Conservation (phyloP, 1,139 yeast genomes). For the Saccharomyces hybrid region DNA sequence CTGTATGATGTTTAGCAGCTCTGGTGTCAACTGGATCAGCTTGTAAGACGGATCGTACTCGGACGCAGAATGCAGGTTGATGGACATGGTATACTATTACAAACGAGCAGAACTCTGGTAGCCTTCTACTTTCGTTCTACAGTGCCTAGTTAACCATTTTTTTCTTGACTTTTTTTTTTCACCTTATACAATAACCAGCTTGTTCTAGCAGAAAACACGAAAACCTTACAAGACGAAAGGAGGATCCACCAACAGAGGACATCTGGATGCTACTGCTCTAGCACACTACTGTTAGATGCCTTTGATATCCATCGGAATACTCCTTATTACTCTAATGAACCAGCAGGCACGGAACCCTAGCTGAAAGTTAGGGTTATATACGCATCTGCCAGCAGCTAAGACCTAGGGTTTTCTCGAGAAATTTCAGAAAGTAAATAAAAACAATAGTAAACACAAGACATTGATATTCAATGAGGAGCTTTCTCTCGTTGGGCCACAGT, state of each 20-base stretch:
- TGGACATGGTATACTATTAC: conserved; percentile 4
- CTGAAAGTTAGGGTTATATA: not conserved
- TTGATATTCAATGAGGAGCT: not conserved
- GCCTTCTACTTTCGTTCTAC: not conserved
- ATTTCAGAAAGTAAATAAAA: not conserved
- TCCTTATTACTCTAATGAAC: too few relatives aligned
- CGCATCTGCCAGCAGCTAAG: not conserved
- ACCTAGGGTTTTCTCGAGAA: conserved; percentile 4
- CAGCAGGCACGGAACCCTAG: not conserved
- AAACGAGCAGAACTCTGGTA: not conserved
- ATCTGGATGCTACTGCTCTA: too few relatives aligned
- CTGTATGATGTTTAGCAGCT: conserved; percentile 41
- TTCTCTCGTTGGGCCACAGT: not conserved
- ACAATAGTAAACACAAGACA: not conserved
- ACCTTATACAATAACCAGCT: not conserved
- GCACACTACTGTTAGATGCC: too few relatives aligned
- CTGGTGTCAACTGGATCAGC: conserved; percentile 54
- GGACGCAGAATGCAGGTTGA: conserved; percentile 23
- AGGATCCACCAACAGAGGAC: too few relatives aligned
- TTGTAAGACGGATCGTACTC: conserved; percentile 38
- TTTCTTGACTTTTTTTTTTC: not conserved
- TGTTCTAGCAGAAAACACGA: not conserved
- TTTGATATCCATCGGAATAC: too few relatives aligned
- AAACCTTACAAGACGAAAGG: not conserved
- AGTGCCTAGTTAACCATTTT: not conserved